Conservation (phyloP, 2,329 filamentous ascomycete species). For the Aureobasidium melanogenum region DNA sequence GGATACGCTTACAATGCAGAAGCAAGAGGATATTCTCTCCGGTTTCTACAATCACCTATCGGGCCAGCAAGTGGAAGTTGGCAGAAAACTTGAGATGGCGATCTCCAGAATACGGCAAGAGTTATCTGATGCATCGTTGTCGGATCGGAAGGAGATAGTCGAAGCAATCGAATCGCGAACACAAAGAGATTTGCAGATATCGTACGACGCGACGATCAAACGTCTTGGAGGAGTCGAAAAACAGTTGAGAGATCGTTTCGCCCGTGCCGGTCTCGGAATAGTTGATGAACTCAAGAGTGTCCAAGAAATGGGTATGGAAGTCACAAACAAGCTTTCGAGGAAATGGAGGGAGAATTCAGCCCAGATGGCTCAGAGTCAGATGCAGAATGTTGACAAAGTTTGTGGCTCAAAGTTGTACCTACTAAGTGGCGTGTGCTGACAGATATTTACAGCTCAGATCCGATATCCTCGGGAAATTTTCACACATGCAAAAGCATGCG, state of each 20-base stretch:
- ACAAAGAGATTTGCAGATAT: neutral
- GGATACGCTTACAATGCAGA: neutral
- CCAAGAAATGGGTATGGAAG: neutral
- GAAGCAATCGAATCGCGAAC: neutral
- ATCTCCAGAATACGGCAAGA: neutral
- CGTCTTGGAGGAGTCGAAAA: neutral
- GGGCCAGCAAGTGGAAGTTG: neutral
- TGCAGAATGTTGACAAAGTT: no score
- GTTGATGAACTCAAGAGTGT: neutral
- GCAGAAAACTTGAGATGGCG: neutral
- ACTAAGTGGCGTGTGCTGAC: no score
- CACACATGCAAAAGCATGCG: no score
- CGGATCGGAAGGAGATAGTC: neutral
- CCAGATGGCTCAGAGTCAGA: neutral
- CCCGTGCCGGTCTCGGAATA: neutral
- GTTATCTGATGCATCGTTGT: neutral
- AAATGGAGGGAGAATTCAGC: no score
- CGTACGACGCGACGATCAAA: neutral
- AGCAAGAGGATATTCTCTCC: neutral
- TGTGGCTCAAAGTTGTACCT: no score
- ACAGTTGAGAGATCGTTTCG: neutral
- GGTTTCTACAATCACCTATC: neutral
- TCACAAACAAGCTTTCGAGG: neutral
- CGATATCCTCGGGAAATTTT: no score
- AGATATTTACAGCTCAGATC: no score